These are phyloP conservation scores for Dendrocalamus latiflorus DNA, from an alignment of 202 grass and related monocot species.

Conservation along the genomic window DNA sequence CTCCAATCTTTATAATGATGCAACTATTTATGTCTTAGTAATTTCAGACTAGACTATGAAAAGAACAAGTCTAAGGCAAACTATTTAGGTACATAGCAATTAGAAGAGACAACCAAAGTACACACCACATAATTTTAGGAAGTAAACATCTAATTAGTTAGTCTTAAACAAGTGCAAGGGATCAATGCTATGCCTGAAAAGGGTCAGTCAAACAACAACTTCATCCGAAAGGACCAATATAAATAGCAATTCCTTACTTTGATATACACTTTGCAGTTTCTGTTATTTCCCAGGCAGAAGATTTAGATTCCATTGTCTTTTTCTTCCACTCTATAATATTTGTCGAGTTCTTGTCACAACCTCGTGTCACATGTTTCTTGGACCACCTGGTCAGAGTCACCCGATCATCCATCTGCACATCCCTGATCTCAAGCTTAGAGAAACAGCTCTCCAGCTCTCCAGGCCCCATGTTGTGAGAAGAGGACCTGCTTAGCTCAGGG, in stretches of 20 bases:
- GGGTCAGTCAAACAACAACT: not conserved
- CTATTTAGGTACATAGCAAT: not conserved
- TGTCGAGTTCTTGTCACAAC: constrained; percentile 36
- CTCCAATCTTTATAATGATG: too few species aligned
- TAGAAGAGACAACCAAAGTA: not conserved
- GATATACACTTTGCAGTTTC: constrained; percentile 45
- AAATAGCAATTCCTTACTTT: constrained; percentile 37
- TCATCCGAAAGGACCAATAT: not conserved
- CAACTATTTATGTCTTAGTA: not conserved
- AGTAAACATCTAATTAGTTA: not conserved
- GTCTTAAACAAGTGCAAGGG: not conserved
- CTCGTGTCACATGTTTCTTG: constrained; percentile 43
- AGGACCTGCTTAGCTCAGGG: constrained; percentile 44
- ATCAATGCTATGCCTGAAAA: not conserved
- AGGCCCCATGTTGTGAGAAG: constrained; percentile 39
- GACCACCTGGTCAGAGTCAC: constrained; percentile 62
- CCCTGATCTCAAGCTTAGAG: constrained; percentile 53
- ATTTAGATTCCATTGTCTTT: constrained; percentile 52
- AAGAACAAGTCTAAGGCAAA: not conserved
- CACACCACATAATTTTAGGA: not conserved
- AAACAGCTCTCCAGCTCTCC: constrained; percentile 52
- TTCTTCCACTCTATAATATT: constrained; percentile 82
- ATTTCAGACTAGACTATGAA: not conserved
- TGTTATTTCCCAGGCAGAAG: constrained; percentile 46
- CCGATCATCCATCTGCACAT: constrained; percentile 57